Base-by-base conservation (phyloP, 768 basidiomycete species). In the Lactarius hengduanensis region DNA sequence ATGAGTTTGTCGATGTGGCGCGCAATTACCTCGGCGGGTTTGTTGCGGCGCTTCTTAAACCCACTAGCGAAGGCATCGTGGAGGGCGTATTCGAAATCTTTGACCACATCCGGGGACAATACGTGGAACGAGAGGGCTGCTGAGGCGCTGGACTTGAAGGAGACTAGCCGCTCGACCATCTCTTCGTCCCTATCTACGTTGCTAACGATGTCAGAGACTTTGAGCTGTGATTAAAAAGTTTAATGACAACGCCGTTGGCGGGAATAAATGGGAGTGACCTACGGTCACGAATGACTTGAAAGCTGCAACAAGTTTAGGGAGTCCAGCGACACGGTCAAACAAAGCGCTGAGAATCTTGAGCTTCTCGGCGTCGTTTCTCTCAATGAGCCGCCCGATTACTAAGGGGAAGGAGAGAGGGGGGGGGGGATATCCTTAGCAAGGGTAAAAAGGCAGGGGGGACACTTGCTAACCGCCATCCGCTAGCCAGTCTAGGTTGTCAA, bases 1-100 rank as follows among this genome's bases (percentile, higher is more conserved):
- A 98, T 90, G 26, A 89, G 84, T 57, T 81, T 83, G 76, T 98
- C 96, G 57, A 98, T 80, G 74, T 94, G 86, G 74, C 91, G 94
- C 18, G 97, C 97, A 62, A 96, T 89, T 85, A 94, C 88, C 76
- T 96, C 94, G 0, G 95, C 94, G 8, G 94, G 93, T 72, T 92
- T 94, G 73, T 86, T 88, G 34, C 87, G 83, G 53, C 89, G 84
- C 2, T 83, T 81, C 74, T 87, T 88, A 79, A 95, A 94, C 28
- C 89, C 92, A 34, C 72, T 78, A 3, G 82, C 76, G 76, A 96
- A 95, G 0, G 89, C 89, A 62, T 92, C 89, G 1, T 79, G 79
- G 13, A 90, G 78, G 1, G 90, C 89, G 66, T 92, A 89, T 4
- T 78, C 70, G 73, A 91, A 91, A 5, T 85, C 81, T 59, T 80